phyloP scores from a whole-genome alignment of 345 rosid species.

The Reutealis trisperma region DNA sequence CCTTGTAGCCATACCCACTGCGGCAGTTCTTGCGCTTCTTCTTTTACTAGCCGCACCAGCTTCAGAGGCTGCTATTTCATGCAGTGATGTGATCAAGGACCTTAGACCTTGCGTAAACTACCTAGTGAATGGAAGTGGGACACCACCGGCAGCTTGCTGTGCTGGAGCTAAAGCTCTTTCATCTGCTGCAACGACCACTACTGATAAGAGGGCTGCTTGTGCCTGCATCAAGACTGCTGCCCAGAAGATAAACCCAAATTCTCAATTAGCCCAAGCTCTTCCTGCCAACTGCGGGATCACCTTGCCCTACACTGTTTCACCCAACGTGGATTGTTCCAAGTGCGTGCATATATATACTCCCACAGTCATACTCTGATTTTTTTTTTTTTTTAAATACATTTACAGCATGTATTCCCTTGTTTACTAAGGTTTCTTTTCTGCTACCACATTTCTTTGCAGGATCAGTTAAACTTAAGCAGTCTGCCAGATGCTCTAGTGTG shows the following conservation, averaged over 20 bases:
- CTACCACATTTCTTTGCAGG: slow-evolving; percentile 7
- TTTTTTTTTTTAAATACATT: not conserved
- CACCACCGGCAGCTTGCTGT: slow-evolving; percentile 64
- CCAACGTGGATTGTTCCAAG: slow-evolving; percentile 70
- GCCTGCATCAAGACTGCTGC: slow-evolving; percentile 65
- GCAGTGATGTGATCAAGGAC: slow-evolving; percentile 59
- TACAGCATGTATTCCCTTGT: not conserved
- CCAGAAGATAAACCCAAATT: slow-evolving; percentile 47
- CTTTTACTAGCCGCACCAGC: slow-evolving; percentile 31
- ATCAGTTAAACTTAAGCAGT: not conserved
- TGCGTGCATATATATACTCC: slow-evolving; percentile 19
- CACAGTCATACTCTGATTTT: not conserved
- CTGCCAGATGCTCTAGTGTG: not conserved
- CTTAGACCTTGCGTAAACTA: slow-evolving; percentile 70
- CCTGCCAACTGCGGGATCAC: slow-evolving; percentile 58
- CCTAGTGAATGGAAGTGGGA: slow-evolving; percentile 56
- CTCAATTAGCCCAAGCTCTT: slow-evolving; percentile 58
- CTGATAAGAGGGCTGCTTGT: slow-evolving; percentile 66
- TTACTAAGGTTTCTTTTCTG: not conserved
- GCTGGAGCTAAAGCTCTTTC: slow-evolving; percentile 52
- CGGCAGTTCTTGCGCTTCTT: slow-evolving; percentile 29
- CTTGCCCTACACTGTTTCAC: slow-evolving; percentile 49
- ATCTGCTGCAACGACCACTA: slow-evolving; percentile 46
- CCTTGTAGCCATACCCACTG: slow-evolving; percentile 13
- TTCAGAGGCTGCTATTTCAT: slow-evolving; percentile 53